A percentile compares a stretch with the other conserved stretches of the same genome.
Conservation (phyloP, 768 basidiomycete genomes). For the Phlebiopsis gigantea region DNA sequence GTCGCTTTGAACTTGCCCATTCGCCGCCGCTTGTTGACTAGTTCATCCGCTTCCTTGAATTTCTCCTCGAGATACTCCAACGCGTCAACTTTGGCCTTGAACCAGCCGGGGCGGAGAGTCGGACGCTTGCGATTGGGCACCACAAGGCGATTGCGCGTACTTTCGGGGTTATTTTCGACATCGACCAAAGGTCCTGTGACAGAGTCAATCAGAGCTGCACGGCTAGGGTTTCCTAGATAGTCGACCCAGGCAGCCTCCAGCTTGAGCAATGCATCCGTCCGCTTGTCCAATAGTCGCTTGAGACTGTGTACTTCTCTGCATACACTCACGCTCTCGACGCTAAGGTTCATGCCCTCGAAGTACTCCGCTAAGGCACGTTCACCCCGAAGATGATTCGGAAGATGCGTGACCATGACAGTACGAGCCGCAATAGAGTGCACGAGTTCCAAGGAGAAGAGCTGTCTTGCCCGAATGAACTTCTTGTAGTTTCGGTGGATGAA, state of each 20-base stretch:
- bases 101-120: constrained; percentile 70
- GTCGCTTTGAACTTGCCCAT: constrained; percentile 76
- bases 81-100: constrained; percentile 76
- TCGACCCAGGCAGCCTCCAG: constrained; percentile 84
- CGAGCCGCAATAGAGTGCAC: constrained; percentile 93
- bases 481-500: constrained; percentile 88
- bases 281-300: constrained; percentile 64
- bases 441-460: constrained; percentile 90
- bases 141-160: constrained; percentile 52
- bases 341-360: constrained; percentile 83
- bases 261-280: constrained; percentile 74
- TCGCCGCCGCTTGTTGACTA: constrained; percentile 68
- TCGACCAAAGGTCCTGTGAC: constrained; percentile 30
- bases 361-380: constrained; percentile 88
- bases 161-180: constrained; percentile 51
- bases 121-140: constrained; percentile 75
- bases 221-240: constrained; percentile 93
- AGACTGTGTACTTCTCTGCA: constrained; percentile 78
- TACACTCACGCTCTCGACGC: constrained; percentile 89
- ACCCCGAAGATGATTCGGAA: constrained; percentile 80
- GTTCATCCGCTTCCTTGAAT: constrained; percentile 80
- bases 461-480: constrained; percentile 83
- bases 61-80: constrained; percentile 79
- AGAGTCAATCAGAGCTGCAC: constrained; percentile 48
- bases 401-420: constrained; percentile 81